These are phyloP conservation scores for Aspergillus asperescens DNA, from an alignment of 495 filamentous ascomycete species.

Conservation along the genomic window DNA sequence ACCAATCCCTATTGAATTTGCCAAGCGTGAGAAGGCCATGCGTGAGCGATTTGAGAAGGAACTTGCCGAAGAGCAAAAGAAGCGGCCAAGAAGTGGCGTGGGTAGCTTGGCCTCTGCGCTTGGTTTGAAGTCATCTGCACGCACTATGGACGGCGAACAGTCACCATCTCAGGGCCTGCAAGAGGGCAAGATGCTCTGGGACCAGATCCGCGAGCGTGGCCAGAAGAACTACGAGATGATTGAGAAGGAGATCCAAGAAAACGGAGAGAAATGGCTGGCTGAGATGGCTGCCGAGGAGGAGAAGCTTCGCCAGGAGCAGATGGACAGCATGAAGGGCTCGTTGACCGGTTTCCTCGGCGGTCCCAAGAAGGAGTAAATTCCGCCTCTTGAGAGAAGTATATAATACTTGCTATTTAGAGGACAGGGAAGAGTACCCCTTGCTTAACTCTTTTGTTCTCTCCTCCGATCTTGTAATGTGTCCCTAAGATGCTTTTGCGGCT, in stretches of 20 bases:
- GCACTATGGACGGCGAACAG: slow-evolving; percentile 59
- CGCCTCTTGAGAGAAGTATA: background rate
- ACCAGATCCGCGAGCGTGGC: slow-evolving; percentile 85
- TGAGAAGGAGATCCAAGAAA: slow-evolving; percentile 82
- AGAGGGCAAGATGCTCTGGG: slow-evolving; percentile 91
- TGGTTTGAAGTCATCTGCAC: slow-evolving; percentile 59
- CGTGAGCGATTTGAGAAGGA: slow-evolving; percentile 74
- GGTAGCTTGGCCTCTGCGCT: slow-evolving; percentile 61
- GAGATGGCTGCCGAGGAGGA: slow-evolving; percentile 83
- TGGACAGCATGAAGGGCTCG: slow-evolving; percentile 76
- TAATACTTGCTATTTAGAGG: background rate
- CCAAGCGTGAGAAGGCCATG: slow-evolving; percentile 76
- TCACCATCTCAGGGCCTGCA: slow-evolving; percentile 65
- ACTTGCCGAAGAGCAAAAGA: slow-evolving; percentile 63
- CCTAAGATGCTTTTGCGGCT: slow-evolving; percentile 9
- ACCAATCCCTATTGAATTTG: slow-evolving; percentile 82
- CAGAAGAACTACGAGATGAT: slow-evolving; percentile 83
- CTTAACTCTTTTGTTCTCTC: slow-evolving; percentile 1
- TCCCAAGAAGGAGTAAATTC: slow-evolving; percentile 30
- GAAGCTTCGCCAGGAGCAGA: slow-evolving; percentile 79
- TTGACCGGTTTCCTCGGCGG: slow-evolving; percentile 53
- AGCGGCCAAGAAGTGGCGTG: slow-evolving; percentile 51
- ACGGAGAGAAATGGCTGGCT: slow-evolving; percentile 89
- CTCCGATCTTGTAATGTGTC: slow-evolving; percentile 13
- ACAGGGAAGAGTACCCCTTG: background rate